These are phyloP conservation scores for Alternaria solani DNA, from an alignment of 2,329 filamentous ascomycete genomes.

Conservation along the genomic window DNA sequence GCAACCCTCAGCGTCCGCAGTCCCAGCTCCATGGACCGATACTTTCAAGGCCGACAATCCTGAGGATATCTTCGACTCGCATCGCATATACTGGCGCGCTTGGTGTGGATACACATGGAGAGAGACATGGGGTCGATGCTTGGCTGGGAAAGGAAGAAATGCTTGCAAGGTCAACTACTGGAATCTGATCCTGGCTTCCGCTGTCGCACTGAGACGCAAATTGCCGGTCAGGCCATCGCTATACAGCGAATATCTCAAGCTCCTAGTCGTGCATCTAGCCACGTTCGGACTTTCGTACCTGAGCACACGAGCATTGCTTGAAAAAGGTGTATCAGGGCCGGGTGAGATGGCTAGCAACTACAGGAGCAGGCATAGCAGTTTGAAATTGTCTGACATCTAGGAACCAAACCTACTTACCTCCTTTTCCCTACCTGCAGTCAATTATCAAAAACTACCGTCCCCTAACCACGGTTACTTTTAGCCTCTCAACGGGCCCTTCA, in stretches of 20 bases:
- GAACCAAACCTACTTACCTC: not conserved
- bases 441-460: not conserved
- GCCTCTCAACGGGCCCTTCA: not conserved
- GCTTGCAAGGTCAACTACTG: constrained; percentile 70
- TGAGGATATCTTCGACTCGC: constrained; percentile 67
- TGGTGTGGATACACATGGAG: constrained; percentile 84
- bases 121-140: constrained; percentile 59
- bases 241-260: constrained; percentile 75
- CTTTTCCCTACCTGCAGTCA: not conserved
- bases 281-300: constrained; percentile 71
- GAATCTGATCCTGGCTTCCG: constrained; percentile 79
- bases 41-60: constrained; percentile 66
- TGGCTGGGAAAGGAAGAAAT: constrained; percentile 69
- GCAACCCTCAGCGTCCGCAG: constrained; percentile 76
- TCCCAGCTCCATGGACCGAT: constrained; percentile 77
- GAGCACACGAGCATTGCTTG: constrained; percentile 45
- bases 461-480: not conserved
- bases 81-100: constrained; percentile 68
- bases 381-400: not conserved
- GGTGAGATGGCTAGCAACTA: not conserved
- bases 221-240: constrained; percentile 85
- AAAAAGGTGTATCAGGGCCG: not conserved
- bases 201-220: constrained; percentile 80
- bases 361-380: not conserved
- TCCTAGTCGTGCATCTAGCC: constrained; percentile 74